Evolutionary conservation across 2,329 filamentous ascomycete genomes (phyloP).

Genomic region (Cladosporium sp.): DNA sequence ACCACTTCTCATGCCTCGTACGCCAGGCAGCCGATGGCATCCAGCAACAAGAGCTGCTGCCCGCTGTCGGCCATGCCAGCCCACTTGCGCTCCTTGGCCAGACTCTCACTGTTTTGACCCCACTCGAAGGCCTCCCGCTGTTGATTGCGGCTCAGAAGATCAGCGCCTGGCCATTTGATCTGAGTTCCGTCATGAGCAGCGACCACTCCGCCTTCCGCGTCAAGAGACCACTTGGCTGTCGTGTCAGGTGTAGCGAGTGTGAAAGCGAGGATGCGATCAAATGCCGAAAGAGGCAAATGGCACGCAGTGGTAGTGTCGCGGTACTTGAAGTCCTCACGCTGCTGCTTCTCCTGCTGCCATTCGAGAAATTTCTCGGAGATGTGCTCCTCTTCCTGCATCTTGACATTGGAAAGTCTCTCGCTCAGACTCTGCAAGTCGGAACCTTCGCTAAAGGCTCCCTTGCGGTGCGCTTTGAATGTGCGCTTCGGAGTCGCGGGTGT

Average conservation of each 20-base stretch:
- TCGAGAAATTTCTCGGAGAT: slow-evolving; percentile 27
- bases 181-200: neutral
- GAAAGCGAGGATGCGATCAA: slow-evolving; percentile 34
- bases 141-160: slow-evolving; percentile 37
- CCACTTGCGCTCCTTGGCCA: slow-evolving; percentile 36
- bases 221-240: neutral
- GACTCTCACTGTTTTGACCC: slow-evolving; percentile 36
- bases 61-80: slow-evolving; percentile 37
- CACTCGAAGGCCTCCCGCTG: slow-evolving; percentile 34
- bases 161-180: neutral
- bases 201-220: neutral
- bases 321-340: slow-evolving; percentile 22
- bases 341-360: slow-evolving; percentile 28
- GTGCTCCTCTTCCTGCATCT: slow-evolving; percentile 21
- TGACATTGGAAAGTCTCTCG: slow-evolving; percentile 27
- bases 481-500: slow-evolving; percentile 30
- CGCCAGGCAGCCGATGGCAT: slow-evolving; percentile 40
- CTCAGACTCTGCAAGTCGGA: slow-evolving; percentile 29
- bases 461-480: slow-evolving; percentile 35
- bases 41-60: slow-evolving; percentile 42
- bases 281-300: slow-evolving; percentile 35
- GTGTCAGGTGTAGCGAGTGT: neutral
- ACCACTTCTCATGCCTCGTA: slow-evolving; percentile 31
- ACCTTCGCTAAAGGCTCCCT: slow-evolving; percentile 34
- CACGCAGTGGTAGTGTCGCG: slow-evolving; percentile 28